Evolutionary conservation across 2,329 filamentous ascomycete genomes (phyloP).

Genomic region (Pseudogymnoascus sp.): DNA sequence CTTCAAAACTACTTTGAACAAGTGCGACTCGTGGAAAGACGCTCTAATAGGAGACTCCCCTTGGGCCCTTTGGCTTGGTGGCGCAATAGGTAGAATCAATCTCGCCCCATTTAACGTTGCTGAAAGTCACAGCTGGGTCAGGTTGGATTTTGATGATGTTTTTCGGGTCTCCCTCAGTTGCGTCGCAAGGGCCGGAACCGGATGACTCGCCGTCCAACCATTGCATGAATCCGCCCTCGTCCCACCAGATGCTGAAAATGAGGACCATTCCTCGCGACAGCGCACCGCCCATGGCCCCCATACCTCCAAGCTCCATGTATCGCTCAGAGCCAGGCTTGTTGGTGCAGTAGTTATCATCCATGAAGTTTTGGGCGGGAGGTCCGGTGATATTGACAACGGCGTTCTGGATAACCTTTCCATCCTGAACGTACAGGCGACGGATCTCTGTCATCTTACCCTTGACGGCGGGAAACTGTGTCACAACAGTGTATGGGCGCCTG

Average conservation of each 20-base stretch:
- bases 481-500: constrained; percentile 35
- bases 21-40: neutral
- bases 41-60: neutral
- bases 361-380: constrained; percentile 29
- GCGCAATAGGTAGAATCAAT: constrained; percentile 42
- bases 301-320: constrained; percentile 33
- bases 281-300: constrained; percentile 37
- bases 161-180: constrained; percentile 42
- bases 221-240: constrained; percentile 43
- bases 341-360: constrained; percentile 31
- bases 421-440: constrained; percentile 40
- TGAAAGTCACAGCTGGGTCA: constrained; percentile 43
- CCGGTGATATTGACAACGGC: constrained; percentile 25
- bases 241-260: constrained; percentile 47
- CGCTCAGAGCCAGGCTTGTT: constrained; percentile 24
- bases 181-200: constrained; percentile 44
- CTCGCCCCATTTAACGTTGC: constrained; percentile 52
- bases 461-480: constrained; percentile 38
- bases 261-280: constrained; percentile 44
- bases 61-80: neutral
- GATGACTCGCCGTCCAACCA: constrained; percentile 44
- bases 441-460: constrained; percentile 35
- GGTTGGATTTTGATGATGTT: constrained; percentile 39
- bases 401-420: constrained; percentile 39
- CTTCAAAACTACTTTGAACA: neutral